Base-by-base conservation (phyloP, 192 early-diverging fungal genomes). In the Backusella morwellensis region DNA sequence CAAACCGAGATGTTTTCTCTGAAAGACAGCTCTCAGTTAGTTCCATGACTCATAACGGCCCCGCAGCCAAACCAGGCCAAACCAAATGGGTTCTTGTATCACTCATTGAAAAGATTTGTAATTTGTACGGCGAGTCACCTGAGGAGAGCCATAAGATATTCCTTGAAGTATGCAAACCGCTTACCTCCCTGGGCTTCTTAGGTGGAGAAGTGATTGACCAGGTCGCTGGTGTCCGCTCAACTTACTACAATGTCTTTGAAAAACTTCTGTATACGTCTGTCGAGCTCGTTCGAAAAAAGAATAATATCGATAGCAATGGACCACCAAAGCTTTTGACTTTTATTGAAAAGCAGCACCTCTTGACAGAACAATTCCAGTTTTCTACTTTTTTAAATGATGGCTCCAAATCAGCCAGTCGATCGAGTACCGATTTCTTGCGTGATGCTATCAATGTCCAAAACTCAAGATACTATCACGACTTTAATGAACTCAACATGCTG, bases 71-170 rank as follows among this genome's bases (percentile, higher is more conserved):
- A 73, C 38, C 75, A 7, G 75, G 85, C 47, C 94, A 95, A 79
- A 92, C 92, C 29, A 87, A 92, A 21, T 81, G 97, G 23, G 83
- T 98, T 5, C 85, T 98, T 35, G 96, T 98, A 1, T 92, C 95
- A 32, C 81, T 98, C 34, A 84, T 98, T 3, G 97, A 98, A 70
- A 95, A 95, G 79, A 97, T 96, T 86, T 95, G 95, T 81, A 80
- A 88, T 34, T 82, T 95, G 21, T 97, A 97, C 80, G 94, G 94
- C 76, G 90, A 95, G 52, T 90, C 90, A 41, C 94, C 94, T 1
- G 89, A 96, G 77, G 86, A 89, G 47, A 97, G 94, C 78, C 93
- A 90, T 21, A 84, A 89, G 44, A 82, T 97, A n/a, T 98, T 98
- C 74, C 94, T 92, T 74, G 85, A 93, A 19, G 91, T 98, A 42